Conservation (phyloP, 805 yeast species). For the Dipodascopsis tothii region DNA sequence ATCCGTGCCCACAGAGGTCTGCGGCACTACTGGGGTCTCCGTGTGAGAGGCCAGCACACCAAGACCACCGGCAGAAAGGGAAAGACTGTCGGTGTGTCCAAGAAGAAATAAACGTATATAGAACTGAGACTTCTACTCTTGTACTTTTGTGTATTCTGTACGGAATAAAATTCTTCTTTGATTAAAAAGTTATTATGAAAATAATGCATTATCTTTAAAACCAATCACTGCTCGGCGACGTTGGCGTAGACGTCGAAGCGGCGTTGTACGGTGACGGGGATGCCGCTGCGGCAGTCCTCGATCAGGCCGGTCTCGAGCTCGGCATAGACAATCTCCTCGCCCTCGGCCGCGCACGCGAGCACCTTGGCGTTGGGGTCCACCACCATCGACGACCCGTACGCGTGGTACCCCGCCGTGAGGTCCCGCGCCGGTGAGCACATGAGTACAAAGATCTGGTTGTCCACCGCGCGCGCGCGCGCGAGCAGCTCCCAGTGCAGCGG, state of each 20-base stretch:
- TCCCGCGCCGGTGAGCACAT: constrained; percentile 92
- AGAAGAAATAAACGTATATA: constrained; percentile 34
- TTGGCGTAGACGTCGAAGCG: constrained; percentile 59
- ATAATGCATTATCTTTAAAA: too few relatives aligned
- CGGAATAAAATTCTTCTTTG: too few relatives aligned
- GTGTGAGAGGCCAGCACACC: constrained; percentile 99
- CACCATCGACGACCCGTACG: constrained; percentile 78
- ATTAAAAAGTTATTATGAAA: not conserved
- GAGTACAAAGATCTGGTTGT: constrained; percentile 76
- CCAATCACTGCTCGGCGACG: constrained; percentile 25
- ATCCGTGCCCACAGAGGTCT: constrained; percentile 99
- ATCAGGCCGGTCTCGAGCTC: constrained; percentile 59
- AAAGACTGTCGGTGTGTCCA: constrained; percentile 45
- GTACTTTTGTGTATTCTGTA: not conserved
- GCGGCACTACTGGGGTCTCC: constrained; percentile 99
- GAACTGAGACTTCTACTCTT: too few relatives aligned
- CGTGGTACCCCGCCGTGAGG: constrained; percentile 78
- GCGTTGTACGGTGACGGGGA: constrained; percentile 65
- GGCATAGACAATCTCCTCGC: constrained; percentile 67
- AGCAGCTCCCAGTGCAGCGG: constrained; percentile 80
- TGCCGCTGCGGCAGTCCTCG: constrained; percentile 50
- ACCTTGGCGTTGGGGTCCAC: constrained; percentile 91
- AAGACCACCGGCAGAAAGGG: constrained; percentile 99
- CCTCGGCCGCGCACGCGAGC: constrained; percentile 69
- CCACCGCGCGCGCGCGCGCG: constrained; percentile 79